Percentiles rank a stretch among this genome's conserved stretches.
Conservation (phyloP, 1,284 basidiomycete genomes). For the Malassezia psittaci region DNA sequence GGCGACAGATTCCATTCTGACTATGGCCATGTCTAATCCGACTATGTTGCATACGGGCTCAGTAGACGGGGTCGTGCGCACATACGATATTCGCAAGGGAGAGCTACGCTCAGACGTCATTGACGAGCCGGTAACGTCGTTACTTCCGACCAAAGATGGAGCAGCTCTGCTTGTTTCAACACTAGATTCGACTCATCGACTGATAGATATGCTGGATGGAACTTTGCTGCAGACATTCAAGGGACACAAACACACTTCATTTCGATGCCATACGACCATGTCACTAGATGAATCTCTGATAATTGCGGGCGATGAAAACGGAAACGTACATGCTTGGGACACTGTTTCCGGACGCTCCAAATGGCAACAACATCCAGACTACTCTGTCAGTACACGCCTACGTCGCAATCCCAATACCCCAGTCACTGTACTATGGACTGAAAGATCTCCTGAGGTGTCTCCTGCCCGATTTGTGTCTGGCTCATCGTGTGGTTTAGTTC, state of each 20-base stretch:
- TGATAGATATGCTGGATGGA: constrained; percentile 75
- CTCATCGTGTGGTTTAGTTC: constrained; percentile 56
- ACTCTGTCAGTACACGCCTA: constrained; percentile 55
- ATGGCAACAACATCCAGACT: constrained; percentile 27
- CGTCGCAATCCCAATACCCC: constrained; percentile 59
- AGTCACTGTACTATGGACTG: constrained; percentile 72
- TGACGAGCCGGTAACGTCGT: constrained; percentile 62
- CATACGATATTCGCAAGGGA: constrained; percentile 86
- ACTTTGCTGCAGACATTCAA: constrained; percentile 73
- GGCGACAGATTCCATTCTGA: constrained; percentile 67
- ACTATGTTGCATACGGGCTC: constrained; percentile 64
- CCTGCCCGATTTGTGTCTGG: constrained; percentile 64
- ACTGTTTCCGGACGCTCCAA: constrained; percentile 47
- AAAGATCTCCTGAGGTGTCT: constrained; percentile 58
- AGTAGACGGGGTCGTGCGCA: constrained; percentile 79
- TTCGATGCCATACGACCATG: constrained; percentile 72
- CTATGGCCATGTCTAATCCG: constrained; percentile 52
- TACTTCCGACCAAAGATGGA: constrained; percentile 60
- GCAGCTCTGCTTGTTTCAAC: constrained; percentile 70
- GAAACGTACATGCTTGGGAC: constrained; percentile 81
- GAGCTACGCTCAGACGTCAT: constrained; percentile 77
- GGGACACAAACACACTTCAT: constrained; percentile 64
- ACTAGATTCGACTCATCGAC: constrained; percentile 69
- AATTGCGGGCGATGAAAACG: constrained; percentile 78
- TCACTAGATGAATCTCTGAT: constrained; percentile 65